phyloP scores from a whole-genome alignment of 2,329 filamentous ascomycete species.

The Lecanicillium sp. region DNA sequence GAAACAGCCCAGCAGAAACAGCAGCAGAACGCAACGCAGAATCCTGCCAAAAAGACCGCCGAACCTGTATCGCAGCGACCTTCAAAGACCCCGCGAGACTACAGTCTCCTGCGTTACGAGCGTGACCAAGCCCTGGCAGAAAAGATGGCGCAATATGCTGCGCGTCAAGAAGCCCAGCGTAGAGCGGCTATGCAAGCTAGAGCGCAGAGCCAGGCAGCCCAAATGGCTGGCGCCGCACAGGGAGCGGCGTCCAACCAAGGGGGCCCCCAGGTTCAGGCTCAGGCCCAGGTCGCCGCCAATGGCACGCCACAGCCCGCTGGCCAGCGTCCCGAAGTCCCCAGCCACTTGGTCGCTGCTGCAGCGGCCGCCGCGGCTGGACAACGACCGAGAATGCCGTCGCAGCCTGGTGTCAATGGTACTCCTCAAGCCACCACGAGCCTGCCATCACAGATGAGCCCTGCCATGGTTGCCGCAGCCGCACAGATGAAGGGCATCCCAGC shows the following conservation, averaged over 20 bases:
- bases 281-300: slow-evolving; percentile 25
- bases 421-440: slow-evolving; percentile 31
- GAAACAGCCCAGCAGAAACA: slow-evolving; percentile 83
- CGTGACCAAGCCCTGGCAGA: slow-evolving; percentile 65
- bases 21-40: slow-evolving; percentile 71
- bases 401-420: slow-evolving; percentile 22
- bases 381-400: slow-evolving; percentile 48
- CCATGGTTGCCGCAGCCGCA: slow-evolving; percentile 43
- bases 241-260: background rate
- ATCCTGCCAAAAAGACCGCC: slow-evolving; percentile 75
- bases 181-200: slow-evolving; percentile 44
- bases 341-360: slow-evolving; percentile 39
- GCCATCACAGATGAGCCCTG: slow-evolving; percentile 39
- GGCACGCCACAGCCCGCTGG: slow-evolving; percentile 23
- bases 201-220: slow-evolving; percentile 39
- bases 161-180: slow-evolving; percentile 55
- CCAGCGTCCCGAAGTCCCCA: slow-evolving; percentile 37
- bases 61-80: slow-evolving; percentile 50
- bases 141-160: slow-evolving; percentile 49
- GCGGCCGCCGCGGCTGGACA: slow-evolving; percentile 38
- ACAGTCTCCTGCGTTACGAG: slow-evolving; percentile 83
- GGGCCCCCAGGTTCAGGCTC: slow-evolving; percentile 15
- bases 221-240: slow-evolving; percentile 27
- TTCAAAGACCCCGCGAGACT: slow-evolving; percentile 79
- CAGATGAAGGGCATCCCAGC: slow-evolving; percentile 62